Conservation (phyloP, 441 rosid species). For the Adansonia grandidieri region DNA sequence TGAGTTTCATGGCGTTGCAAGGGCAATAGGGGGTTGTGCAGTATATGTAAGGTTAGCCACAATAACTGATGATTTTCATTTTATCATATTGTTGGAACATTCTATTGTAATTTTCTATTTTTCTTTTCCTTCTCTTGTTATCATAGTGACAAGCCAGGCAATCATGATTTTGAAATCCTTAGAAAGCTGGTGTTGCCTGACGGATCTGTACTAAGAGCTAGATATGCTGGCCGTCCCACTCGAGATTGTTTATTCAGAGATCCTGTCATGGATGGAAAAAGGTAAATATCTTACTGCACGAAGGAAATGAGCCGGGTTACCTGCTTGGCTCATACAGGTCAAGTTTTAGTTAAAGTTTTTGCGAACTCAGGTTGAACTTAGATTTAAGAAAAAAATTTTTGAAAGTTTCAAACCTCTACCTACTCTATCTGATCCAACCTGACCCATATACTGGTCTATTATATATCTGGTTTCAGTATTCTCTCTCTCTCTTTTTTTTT, state of each 20-base stretch:
- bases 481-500: too few species aligned
- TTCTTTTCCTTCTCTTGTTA: neutral
- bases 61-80: neutral
- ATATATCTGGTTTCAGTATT: too few species aligned
- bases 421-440: too few species aligned
- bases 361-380: too few species aligned
- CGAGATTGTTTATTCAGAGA: slow-evolving; percentile 68
- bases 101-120: neutral
- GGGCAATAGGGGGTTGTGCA: slow-evolving; percentile 77
- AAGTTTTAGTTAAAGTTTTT: too few species aligned
- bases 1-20: slow-evolving; percentile 68
- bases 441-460: too few species aligned
- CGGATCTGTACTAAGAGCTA: slow-evolving; percentile 72
- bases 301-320: too few species aligned
- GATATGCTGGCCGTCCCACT: slow-evolving; percentile 71
- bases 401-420: too few species aligned
- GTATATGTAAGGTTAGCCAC: slow-evolving; percentile 64
- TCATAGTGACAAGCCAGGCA: slow-evolving; percentile 72
- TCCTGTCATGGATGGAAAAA: slow-evolving; percentile 67
- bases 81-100: neutral
- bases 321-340: too few species aligned
- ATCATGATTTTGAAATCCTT: slow-evolving; percentile 67
- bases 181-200: slow-evolving; percentile 69
- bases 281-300: neutral
- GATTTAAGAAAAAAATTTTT: too few species aligned